Percentiles rank a stretch among this genome's conserved stretches.
phyloP scores from a whole-genome alignment of 176 grass and related monocot species.

The Pharus latifolius region DNA sequence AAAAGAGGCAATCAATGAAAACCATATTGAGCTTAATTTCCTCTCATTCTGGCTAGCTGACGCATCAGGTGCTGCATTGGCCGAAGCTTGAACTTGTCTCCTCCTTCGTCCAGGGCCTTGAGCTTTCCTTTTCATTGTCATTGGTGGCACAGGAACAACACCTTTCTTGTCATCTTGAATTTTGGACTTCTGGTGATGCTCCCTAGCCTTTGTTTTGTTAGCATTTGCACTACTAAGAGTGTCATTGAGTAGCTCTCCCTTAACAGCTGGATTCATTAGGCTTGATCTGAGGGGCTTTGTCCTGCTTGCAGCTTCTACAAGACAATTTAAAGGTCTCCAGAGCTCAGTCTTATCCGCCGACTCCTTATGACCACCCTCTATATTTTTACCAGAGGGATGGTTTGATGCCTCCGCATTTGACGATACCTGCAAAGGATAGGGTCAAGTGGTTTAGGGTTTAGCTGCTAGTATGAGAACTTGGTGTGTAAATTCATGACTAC shows the following conservation, averaged over 20 bases:
- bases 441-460: conserved; percentile 1
- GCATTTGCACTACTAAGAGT: conserved; percentile 27
- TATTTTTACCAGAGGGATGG: conserved; percentile 41
- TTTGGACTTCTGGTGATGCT: conserved; percentile 39
- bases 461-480: too few relatives aligned
- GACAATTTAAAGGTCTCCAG: conserved; percentile 76
- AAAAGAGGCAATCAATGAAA: conserved; percentile 66
- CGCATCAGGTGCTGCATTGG: conserved; percentile 16
- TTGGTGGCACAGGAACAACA: conserved; percentile 16
- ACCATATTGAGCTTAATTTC: conserved; percentile 45
- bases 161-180: conserved; percentile 44
- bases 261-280: conserved; percentile 29
- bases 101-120: conserved; percentile 37
- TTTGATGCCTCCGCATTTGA: conserved; percentile 49
- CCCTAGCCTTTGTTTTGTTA: conserved; percentile 33
- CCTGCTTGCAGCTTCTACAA: conserved; percentile 67
- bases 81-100: conserved; percentile 25
- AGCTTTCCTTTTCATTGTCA: conserved; percentile 38
- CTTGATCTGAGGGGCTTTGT: conserved; percentile 41
- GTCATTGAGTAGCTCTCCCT: conserved; percentile 34
- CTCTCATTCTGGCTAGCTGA: conserved; percentile 12
- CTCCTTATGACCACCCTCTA: conserved; percentile 25
- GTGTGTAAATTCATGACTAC: background rate
- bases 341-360: conserved; percentile 50
- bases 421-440: conserved; percentile 36